These are phyloP conservation scores for Saccharomycopsis vini DNA, from an alignment of 805 yeast species.

Conservation along the genomic window DNA sequence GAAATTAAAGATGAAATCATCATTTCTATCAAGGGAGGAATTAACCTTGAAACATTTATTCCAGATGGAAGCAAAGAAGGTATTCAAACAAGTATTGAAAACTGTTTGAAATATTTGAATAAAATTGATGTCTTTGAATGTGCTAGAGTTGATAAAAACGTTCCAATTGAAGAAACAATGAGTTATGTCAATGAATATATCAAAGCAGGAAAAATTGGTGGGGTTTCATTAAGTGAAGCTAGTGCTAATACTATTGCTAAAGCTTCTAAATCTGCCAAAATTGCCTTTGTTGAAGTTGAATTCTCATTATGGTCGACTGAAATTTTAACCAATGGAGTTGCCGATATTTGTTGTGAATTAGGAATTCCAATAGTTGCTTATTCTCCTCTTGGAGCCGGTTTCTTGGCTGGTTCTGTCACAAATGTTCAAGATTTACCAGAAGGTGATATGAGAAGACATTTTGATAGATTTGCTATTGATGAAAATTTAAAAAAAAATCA, in stretches of 20 bases:
- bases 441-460: conserved; percentile 42
- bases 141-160: conserved; percentile 56
- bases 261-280: conserved; percentile 48
- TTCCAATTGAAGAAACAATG: conserved; percentile 52
- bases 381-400: conserved; percentile 77
- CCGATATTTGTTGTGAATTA: conserved; percentile 46
- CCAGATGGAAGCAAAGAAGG: conserved; percentile 48
- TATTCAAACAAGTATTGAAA: conserved; percentile 41
- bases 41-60: conserved; percentile 26
- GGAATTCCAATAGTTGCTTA: conserved; percentile 67
- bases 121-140: conserved; percentile 53
- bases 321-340: conserved; percentile 52
- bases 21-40: conserved; percentile 63
- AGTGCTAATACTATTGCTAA: conserved; percentile 49
- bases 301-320: conserved; percentile 64
- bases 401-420: conserved; percentile 55
- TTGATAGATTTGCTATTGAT: conserved; percentile 47
- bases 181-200: conserved; percentile 48
- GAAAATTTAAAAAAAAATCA: conserved; percentile 51
- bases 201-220: conserved; percentile 57
- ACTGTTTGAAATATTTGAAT: conserved; percentile 32
- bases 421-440: conserved; percentile 39
- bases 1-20: conserved; percentile 46
- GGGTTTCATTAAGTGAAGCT: conserved; percentile 69
- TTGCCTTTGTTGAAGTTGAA: conserved; percentile 71